phyloP scores from a whole-genome alignment of 2,329 filamentous ascomycete species.

The Colletotrichum abscissum region DNA sequence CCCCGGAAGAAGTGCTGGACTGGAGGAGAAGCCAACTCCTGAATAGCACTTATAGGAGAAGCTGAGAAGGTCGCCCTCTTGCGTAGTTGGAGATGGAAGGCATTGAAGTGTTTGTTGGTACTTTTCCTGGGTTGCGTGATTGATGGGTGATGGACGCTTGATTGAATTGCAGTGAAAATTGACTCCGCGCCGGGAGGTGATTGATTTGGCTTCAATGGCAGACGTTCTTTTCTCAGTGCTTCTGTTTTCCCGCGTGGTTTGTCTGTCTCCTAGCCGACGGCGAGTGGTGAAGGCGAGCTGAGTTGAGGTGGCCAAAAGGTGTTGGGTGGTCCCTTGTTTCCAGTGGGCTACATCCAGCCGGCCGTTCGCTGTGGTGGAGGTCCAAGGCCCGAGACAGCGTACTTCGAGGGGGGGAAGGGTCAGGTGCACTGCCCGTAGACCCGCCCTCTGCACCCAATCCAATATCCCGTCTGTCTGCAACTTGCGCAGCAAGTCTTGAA shows the following conservation, averaged over 20 bases:
- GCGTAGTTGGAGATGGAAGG: neutral
- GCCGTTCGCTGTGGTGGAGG: constrained; percentile 22
- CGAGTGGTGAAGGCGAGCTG: constrained; percentile 16
- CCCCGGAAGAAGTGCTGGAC: neutral
- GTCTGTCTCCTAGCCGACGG: constrained; percentile 20
- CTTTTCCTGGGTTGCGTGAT: neutral
- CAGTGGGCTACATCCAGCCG: constrained; percentile 33
- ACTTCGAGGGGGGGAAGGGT: constrained; percentile 6
- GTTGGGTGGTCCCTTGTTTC: constrained; percentile 36
- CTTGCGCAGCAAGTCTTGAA: constrained; percentile 8
- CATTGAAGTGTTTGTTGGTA: neutral
- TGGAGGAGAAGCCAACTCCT: constrained; percentile 7
- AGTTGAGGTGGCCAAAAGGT: constrained; percentile 21
- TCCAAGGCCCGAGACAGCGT: constrained; percentile 24
- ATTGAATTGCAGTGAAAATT: neutral
- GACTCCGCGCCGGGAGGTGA: neutral
- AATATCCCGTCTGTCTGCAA: neutral
- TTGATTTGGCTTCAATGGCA: constrained; percentile 1
- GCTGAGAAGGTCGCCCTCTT: constrained; percentile 1
- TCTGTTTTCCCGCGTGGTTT: neutral
- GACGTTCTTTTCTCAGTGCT: neutral
- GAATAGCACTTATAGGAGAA: constrained; percentile 9
- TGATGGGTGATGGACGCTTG: neutral
- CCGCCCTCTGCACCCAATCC: constrained; percentile 22
- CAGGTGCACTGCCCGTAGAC: constrained; percentile 18